A percentile compares a stretch with the other conserved stretches of the same genome.
Evolutionary conservation across 768 basidiomycete species (phyloP).

Genomic region (Russula virescens): DNA sequence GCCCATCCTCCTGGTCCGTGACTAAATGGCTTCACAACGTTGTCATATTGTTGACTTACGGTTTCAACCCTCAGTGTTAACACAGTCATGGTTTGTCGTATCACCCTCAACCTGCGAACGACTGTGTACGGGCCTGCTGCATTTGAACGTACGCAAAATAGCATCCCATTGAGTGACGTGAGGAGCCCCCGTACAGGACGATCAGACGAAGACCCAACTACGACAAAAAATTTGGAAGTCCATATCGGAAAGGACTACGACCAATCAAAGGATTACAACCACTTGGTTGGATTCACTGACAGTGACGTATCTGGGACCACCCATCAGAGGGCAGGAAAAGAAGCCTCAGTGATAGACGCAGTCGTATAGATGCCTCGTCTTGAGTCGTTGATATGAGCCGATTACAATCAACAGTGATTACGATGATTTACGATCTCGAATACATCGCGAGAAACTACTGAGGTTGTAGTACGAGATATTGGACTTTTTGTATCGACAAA

Average conservation of each 20-base stretch:
- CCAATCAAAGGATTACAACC: background rate
- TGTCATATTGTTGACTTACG: background rate
- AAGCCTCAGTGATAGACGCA: background rate
- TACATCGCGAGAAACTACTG: background rate
- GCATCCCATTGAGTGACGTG: slow-evolving; percentile 14
- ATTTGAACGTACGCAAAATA: slow-evolving; percentile 8
- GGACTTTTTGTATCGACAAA: background rate
- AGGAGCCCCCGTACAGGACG: background rate
- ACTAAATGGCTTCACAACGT: background rate
- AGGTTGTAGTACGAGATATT: background rate
- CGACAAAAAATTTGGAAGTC: slow-evolving; percentile 9
- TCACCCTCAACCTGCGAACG: slow-evolving; percentile 23
- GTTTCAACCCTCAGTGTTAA: slow-evolving; percentile 15
- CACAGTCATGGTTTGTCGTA: slow-evolving; percentile 22
- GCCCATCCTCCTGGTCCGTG: slow-evolving; percentile 22
- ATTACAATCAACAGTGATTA: background rate
- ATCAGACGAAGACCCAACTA: background rate
- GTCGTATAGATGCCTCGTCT: background rate
- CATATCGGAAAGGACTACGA: slow-evolving; percentile 14
- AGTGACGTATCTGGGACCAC: background rate
- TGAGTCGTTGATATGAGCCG: background rate
- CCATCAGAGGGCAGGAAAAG: background rate
- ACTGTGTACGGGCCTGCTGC: slow-evolving; percentile 19
- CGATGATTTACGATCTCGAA: background rate
- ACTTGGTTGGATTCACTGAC: background rate